Conservation (phyloP, 441 rosid genomes). For the Erysimum pusillum region DNA sequence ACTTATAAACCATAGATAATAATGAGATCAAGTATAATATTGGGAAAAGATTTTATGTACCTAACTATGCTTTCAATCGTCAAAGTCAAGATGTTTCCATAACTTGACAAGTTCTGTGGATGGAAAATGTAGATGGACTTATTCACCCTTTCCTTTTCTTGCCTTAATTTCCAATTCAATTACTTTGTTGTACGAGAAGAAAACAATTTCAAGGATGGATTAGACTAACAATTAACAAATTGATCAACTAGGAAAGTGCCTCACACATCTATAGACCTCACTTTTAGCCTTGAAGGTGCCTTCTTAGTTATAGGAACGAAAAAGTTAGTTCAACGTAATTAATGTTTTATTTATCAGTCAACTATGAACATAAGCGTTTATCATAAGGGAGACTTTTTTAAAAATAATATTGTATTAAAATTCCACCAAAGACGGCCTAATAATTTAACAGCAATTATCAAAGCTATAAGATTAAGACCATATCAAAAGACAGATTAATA, state of each 20-base stretch:
- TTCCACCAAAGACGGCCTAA: constrained; percentile 20
- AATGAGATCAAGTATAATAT: constrained; percentile 26
- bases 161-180: constrained; percentile 1
- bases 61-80: constrained; percentile 28
- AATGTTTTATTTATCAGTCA: constrained; percentile 18
- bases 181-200: neutral
- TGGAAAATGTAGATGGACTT: constrained; percentile 17
- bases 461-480: constrained; percentile 31
- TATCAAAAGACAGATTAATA: constrained; percentile 25
- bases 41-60: constrained; percentile 19
- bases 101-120: constrained; percentile 24
- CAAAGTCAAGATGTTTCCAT: constrained; percentile 32
- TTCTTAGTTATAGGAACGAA: constrained; percentile 7
- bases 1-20: constrained; percentile 2
- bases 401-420: neutral
- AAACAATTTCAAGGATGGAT: neutral
- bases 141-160: constrained; percentile 27
- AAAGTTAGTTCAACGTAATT: constrained; percentile 5
- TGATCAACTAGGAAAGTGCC: constrained; percentile 3
- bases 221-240: neutral
- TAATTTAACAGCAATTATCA: constrained; percentile 7
- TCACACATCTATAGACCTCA: neutral
- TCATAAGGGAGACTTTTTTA: neutral
- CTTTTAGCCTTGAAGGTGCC: constrained; percentile 16
- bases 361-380: constrained; percentile 22